These are phyloP conservation scores for Mucor piriformis DNA, from an alignment of 371 early-diverging fungal genomes.

Conservation along the genomic window DNA sequence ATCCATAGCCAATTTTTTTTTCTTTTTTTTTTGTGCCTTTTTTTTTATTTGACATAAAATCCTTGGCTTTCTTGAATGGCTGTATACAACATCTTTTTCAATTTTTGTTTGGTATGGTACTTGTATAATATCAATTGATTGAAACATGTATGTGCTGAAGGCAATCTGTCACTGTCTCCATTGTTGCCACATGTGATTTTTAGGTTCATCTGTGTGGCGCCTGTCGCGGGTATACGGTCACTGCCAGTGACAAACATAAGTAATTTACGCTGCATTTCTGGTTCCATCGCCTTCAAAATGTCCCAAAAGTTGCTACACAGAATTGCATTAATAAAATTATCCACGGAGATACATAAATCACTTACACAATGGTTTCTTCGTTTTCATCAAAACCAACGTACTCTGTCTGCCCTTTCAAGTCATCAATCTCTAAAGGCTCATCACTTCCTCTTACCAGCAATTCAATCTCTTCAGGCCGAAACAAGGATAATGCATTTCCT, in stretches of 20 bases:
- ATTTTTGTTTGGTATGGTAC: conserved; percentile 77
- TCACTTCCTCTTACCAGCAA: conserved; percentile 92
- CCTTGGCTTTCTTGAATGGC: conserved; percentile 93
- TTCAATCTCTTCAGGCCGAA: conserved; percentile 96
- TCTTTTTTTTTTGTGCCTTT: too few relatives aligned
- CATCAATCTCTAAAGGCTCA: conserved; percentile 79
- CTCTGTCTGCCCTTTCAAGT: conserved; percentile 77
- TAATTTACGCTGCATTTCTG: conserved; percentile 76
- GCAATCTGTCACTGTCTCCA: conserved; percentile 68
- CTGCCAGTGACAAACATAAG: conserved; percentile 97
- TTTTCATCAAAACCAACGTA: conserved; percentile 70
- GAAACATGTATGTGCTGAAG: conserved; percentile 97
- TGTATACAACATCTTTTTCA: conserved; percentile 75
- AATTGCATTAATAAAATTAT: too few relatives aligned
- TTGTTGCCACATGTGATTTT: conserved; percentile 82
- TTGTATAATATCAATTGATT: conserved; percentile 89
- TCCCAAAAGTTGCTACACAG: conserved; percentile 82
- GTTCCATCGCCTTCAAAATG: conserved; percentile 73
- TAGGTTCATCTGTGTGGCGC: conserved; percentile 76
- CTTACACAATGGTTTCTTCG: conserved; percentile 61
- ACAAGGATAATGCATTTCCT: conserved; percentile 85
- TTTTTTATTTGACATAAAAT: conserved; percentile 76
- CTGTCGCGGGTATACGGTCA: conserved; percentile 94
- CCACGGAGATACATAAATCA: neutral
- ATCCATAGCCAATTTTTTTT: too few relatives aligned